Evolutionary conservation across 192 early-diverging fungal genomes (phyloP), one percentile per base, ranked within the genome.

Genomic region (Linnemannia exigua): DNA sequence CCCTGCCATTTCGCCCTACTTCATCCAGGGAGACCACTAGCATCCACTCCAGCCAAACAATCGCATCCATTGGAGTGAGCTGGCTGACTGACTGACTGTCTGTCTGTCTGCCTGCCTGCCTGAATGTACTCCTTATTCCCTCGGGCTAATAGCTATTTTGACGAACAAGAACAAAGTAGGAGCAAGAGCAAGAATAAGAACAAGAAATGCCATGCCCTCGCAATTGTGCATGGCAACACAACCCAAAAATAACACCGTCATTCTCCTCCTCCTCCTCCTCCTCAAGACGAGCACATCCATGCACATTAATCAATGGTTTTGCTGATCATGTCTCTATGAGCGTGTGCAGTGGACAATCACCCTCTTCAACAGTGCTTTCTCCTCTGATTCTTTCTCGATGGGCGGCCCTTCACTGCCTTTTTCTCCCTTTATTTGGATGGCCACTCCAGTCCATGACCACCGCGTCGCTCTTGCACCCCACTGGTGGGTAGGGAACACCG

Each of bases 41-140:
- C n/a, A n/a, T 67, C 51, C 41, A 58, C 54, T 58, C 54, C 54
- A 63, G 58, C 31, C 52, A n/a, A n/a, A 54, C n/a, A 54, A 54
- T 54, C 52, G 52, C n/a, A 54, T 54, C 22, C 7, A n/a, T 54
- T n/a, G n/a, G n/a, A n/a, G n/a, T n/a, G n/a, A n/a, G n/a, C n/a
- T n/a, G n/a, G n/a, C n/a, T n/a, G n/a, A n/a, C n/a, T n/a, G n/a
- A n/a, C n/a, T n/a, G n/a, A n/a, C n/a, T n/a, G n/a, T n/a, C n/a
- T n/a, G n/a, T n/a, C n/a, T n/a, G n/a, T n/a, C n/a, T n/a, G n/a
- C n/a, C n/a, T n/a, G n/a, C 52, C 52, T 25, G 7, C 25, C 52
- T n/a, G 25, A 54, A 7, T 63, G 58, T 2, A 63, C 58, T 63
- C 58, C 58, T 25, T 63, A 63, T 63, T 63, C 58, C 58, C 58